A percentile compares a stretch with the other conserved stretches of the same genome.
phyloP scores from a whole-genome alignment of 345 rosid species.

The Acer yangbiense region DNA sequence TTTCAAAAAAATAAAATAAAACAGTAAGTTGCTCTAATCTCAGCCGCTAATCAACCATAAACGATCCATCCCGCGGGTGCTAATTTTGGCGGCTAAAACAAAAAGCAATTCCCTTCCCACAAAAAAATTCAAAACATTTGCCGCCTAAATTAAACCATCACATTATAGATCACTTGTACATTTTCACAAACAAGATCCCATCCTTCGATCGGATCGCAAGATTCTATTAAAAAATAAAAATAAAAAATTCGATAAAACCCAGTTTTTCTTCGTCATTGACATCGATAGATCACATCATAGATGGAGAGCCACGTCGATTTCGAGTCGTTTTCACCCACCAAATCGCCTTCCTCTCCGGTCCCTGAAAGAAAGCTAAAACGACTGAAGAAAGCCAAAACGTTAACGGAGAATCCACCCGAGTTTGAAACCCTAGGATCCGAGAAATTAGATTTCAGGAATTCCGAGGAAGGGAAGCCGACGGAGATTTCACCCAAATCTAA shows the following conservation, averaged over 20 bases:
- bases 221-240: not conserved
- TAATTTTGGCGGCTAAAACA: constrained; percentile 21
- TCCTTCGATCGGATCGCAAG: not conserved
- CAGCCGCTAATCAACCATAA: no score
- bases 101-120: constrained; percentile 18
- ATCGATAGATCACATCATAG: constrained; percentile 14
- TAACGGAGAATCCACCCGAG: constrained; percentile 21
- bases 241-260: not conserved
- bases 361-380: constrained; percentile 64
- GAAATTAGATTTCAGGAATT: not conserved
- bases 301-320: constrained; percentile 59
- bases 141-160: constrained; percentile 35
- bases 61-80: no score
- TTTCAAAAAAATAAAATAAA: no score
- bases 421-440: constrained; percentile 21
- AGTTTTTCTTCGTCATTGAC: not conserved
- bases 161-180: not conserved
- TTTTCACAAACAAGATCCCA: not conserved
- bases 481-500: constrained; percentile 26
- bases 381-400: constrained; percentile 51
- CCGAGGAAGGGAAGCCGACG: not conserved
- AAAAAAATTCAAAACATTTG: constrained; percentile 33
- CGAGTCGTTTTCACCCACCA: constrained; percentile 45
- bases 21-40: no score
- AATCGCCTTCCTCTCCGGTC: constrained; percentile 42